Conservation (phyloP, 495 filamentous ascomycete genomes). For the Daldinia bambusicola region DNA sequence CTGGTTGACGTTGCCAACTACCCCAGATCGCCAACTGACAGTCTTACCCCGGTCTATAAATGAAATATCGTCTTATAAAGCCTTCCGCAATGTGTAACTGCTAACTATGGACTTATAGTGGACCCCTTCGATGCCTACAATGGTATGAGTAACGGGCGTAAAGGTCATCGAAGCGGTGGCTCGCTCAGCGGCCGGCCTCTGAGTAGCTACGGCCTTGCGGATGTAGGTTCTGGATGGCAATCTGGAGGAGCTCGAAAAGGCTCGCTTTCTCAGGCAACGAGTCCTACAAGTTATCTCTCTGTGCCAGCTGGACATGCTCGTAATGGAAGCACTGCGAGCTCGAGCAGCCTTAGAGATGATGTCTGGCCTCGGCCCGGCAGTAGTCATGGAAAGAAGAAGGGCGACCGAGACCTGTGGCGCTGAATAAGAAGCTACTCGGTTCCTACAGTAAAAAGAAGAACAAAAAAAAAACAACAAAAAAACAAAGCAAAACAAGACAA, state of each 20-base stretch:
- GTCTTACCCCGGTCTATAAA: neutral
- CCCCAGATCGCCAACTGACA: neutral
- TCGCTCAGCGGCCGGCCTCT: constrained; percentile 52
- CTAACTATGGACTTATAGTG: constrained; percentile 36
- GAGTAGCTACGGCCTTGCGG: constrained; percentile 63
- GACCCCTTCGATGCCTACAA: constrained; percentile 48
- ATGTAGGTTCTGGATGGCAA: constrained; percentile 54
- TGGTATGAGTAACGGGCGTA: constrained; percentile 22
- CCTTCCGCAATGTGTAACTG: neutral
- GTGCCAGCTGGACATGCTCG: constrained; percentile 64
- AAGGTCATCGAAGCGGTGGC: constrained; percentile 40
- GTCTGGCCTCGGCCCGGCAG: constrained; percentile 57
- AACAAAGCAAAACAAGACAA: no score
- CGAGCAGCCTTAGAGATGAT: constrained; percentile 44
- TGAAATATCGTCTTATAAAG: neutral
- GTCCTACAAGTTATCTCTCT: constrained; percentile 82
- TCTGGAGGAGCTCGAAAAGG: constrained; percentile 58
- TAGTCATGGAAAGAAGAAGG: constrained; percentile 53
- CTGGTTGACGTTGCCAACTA: neutral
- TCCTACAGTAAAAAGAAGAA: neutral
- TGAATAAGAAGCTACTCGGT: constrained; percentile 26
- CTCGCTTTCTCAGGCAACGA: constrained; percentile 68
- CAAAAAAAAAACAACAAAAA: no score
- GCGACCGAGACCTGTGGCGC: constrained; percentile 60
- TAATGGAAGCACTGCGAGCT: constrained; percentile 29